Evolutionary conservation across 306 rosid species (phyloP).

Genomic region (Acacia melanoxylon): DNA sequence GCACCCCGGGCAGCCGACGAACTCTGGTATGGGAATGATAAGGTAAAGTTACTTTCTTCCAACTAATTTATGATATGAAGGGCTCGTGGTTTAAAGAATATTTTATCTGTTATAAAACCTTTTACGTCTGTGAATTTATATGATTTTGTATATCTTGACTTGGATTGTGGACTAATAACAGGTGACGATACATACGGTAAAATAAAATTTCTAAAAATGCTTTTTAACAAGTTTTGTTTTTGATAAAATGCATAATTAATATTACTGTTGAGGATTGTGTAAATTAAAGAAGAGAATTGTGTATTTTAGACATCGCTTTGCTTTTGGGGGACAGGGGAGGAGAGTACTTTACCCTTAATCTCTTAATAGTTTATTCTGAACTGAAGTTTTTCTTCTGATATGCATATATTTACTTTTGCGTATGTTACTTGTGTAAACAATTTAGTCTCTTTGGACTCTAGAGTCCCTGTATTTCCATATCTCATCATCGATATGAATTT

Average conservation of each 20-base stretch:
- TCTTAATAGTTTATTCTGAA: background rate
- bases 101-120: background rate
- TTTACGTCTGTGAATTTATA: background rate
- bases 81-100: background rate
- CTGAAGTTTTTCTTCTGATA: background rate
- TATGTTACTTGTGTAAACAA: no score
- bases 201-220: background rate
- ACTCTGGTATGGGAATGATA: constrained; percentile 77
- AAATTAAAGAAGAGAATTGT: background rate
- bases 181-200: background rate
- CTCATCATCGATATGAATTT: constrained; percentile 13
- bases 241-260: background rate
- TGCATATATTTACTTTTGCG: constrained; percentile 8
- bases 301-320: background rate
- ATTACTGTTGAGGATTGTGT: background rate
- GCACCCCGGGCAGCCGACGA: constrained; percentile 99
- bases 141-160: background rate
- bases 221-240: background rate
- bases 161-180: constrained; percentile 8
- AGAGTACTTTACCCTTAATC: background rate
- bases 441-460: background rate
- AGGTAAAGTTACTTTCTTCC: constrained; percentile 47
- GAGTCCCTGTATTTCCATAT: background rate
- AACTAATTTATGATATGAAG: constrained; percentile 4
- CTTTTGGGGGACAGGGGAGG: background rate